phyloP scores from a whole-genome alignment of 2,329 filamentous ascomycete genomes.

The Penicillium psychrosexuale region DNA sequence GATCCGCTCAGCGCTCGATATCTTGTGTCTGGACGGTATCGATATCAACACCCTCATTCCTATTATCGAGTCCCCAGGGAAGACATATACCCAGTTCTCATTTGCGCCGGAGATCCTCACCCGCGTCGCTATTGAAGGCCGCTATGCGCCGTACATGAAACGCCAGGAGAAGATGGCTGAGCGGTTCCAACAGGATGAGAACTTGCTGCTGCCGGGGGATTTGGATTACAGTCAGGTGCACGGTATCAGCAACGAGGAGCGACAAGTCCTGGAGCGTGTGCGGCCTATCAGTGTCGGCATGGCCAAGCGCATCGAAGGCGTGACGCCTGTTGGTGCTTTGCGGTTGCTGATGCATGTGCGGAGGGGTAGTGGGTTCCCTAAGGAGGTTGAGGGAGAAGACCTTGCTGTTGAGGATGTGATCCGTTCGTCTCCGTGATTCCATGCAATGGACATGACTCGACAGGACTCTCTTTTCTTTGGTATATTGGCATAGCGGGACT shows the following conservation, averaged over 20 bases:
- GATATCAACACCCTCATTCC: slow-evolving; percentile 57
- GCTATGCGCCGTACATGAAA: slow-evolving; percentile 81
- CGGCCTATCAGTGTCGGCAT: slow-evolving; percentile 83
- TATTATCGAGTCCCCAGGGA: slow-evolving; percentile 45
- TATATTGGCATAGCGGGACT: slow-evolving; percentile 20
- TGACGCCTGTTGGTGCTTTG: slow-evolving; percentile 48
- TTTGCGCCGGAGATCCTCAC: slow-evolving; percentile 55
- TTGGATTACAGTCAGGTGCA: slow-evolving; percentile 72
- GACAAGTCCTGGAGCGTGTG: slow-evolving; percentile 64
- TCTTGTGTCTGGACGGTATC: slow-evolving; percentile 66
- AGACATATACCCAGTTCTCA: slow-evolving; percentile 50
- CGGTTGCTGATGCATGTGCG: slow-evolving; percentile 44
- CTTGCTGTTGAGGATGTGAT: slow-evolving; percentile 13
- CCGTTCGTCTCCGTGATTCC: slow-evolving; percentile 14
- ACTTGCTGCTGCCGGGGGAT: slow-evolving; percentile 65
- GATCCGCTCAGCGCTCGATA: slow-evolving; percentile 70
- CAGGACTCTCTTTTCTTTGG: slow-evolving; percentile 1
- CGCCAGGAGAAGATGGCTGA: slow-evolving; percentile 66
- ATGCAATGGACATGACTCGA: neutral
- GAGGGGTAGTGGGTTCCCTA: slow-evolving; percentile 22
- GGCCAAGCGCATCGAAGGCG: slow-evolving; percentile 80
- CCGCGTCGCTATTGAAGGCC: slow-evolving; percentile 75
- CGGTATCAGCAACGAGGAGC: slow-evolving; percentile 78
- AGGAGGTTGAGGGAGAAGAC: slow-evolving; percentile 10
- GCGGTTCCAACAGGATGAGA: slow-evolving; percentile 72